A percentile compares a stretch with the other conserved stretches of the same genome.
Evolutionary conservation across 305 asterid species (phyloP).

Genomic region (Caryopteris hybrid): DNA sequence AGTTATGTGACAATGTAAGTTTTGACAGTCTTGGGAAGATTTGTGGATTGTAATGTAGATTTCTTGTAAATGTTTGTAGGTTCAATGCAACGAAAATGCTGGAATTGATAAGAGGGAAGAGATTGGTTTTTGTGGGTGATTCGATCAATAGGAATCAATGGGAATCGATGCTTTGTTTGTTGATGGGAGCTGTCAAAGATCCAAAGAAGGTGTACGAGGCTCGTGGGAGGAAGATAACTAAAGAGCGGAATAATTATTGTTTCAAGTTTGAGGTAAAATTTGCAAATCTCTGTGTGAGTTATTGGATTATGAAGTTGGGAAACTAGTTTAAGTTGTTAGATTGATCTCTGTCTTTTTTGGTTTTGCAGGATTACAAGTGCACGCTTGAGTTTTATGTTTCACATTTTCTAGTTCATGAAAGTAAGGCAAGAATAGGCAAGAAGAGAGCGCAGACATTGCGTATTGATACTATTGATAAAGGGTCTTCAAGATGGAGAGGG

Average conservation of each 20-base stretch:
- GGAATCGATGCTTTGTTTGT: slow-evolving; percentile 93
- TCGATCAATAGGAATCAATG: slow-evolving; percentile 89
- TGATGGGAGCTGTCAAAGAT: slow-evolving; percentile 69
- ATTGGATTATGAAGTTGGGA: neutral
- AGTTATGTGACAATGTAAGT: neutral
- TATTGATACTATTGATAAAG: slow-evolving; percentile 74
- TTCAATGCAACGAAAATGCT: slow-evolving; percentile 82
- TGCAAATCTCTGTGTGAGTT: neutral
- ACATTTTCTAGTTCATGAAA: slow-evolving; percentile 78
- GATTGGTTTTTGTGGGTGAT: slow-evolving; percentile 89
- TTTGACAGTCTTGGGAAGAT: neutral
- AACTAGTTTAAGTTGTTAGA: neutral
- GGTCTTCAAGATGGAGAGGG: slow-evolving; percentile 87
- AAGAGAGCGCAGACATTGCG: slow-evolving; percentile 68
- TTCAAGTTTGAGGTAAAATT: slow-evolving; percentile 84
- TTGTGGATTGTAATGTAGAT: neutral
- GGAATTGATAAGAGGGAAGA: slow-evolving; percentile 77
- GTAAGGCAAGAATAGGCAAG: slow-evolving; percentile 74
- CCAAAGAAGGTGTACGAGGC: slow-evolving; percentile 84
- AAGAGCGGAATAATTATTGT: slow-evolving; percentile 69
- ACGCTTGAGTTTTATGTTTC: slow-evolving; percentile 80
- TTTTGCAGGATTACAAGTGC: slow-evolving; percentile 72
- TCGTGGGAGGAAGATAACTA: slow-evolving; percentile 76
- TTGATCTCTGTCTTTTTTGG: neutral
- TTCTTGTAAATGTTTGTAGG: slow-evolving; percentile 31